Evolutionary conservation across 208 protist species (phyloP).

Genomic region (Trypanosoma melophagium): DNA sequence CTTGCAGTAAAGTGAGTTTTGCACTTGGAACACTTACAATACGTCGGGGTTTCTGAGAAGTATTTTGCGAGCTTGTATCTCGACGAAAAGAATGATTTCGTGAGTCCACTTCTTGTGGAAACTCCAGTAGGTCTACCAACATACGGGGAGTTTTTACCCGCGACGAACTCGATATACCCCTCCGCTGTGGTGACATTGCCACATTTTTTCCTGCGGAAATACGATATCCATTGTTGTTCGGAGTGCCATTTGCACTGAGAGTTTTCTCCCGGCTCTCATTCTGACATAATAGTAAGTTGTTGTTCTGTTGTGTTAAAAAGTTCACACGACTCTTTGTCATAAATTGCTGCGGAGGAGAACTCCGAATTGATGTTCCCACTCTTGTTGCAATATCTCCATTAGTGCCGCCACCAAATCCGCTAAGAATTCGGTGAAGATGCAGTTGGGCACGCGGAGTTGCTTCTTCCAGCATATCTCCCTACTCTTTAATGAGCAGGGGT

Average conservation of each 20-base stretch:
- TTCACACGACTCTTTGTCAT: neutral
- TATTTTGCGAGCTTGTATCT: neutral
- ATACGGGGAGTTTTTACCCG: neutral
- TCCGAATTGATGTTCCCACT: conserved; percentile 3
- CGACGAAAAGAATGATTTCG: neutral
- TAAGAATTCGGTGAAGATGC: conserved; percentile 49
- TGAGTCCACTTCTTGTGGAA: neutral
- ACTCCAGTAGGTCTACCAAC: neutral
- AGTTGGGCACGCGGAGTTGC: conserved; percentile 50
- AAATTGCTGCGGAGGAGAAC: neutral
- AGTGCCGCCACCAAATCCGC: conserved; percentile 15
- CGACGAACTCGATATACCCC: neutral
- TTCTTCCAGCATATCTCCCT: conserved; percentile 30
- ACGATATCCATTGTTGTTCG: neutral
- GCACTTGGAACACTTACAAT: neutral
- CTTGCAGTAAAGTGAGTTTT: neutral
- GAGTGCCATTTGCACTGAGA: neutral
- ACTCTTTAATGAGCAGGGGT: neutral
- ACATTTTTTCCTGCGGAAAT: neutral
- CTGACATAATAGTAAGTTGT: neutral
- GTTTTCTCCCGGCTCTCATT: neutral
- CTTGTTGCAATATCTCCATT: conserved; percentile 1
- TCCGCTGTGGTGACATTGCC: neutral
- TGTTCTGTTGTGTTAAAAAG: neutral
- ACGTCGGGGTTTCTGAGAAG: neutral